Evolutionary conservation across 768 basidiomycete species (phyloP), one percentile per base, ranked within the genome.

Genomic region (Dentipellis sp.): DNA sequence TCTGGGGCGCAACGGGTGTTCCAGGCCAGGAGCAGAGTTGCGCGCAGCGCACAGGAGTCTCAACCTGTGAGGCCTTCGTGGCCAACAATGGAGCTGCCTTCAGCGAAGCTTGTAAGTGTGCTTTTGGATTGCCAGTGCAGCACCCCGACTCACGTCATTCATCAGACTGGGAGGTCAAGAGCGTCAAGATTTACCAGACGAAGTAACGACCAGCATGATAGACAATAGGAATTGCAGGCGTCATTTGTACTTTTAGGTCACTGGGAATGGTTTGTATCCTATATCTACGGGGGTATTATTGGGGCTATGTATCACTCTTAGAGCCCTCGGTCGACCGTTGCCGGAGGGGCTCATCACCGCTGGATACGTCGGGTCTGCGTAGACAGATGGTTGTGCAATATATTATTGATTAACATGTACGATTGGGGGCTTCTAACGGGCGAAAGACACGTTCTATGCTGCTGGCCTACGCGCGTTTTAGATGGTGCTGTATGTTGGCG

Each of bases 1-100:
- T 81, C n/a, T 97, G 94, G 94, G 72, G 70, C 50, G 59, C 63
- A 21, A 70, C 84, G 51, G 90, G 90, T 34, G 78, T 86, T 53
- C 89, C 88, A 16, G 93, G 93, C 52, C 93, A 94, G 72, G 82
- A 81, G 16, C 80, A 87, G 67, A 92, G 88, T 68, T 97, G 94
- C 64, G 89, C 90, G 14, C 74, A 82, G 62, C 77, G 79, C 62
- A 97, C 94, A 12, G 92, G 91, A 40, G 84, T 82, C 68, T 73
- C 86, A 22, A 88, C 86, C 4, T 97, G 94, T 62, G 77, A 83
- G 52, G 81, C 82, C 12, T 97, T 84, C 67, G 84, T 97, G 23
- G 75, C 75, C 58, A 80, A 80, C 42, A 83, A 78, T 54, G 94
- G 94, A 17, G 74, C 75, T 35, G 75, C 88, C 2, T 84, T 93